Evolutionary conservation across 78 protist genomes (phyloP).

Genomic region (Guillardia theta): DNA sequence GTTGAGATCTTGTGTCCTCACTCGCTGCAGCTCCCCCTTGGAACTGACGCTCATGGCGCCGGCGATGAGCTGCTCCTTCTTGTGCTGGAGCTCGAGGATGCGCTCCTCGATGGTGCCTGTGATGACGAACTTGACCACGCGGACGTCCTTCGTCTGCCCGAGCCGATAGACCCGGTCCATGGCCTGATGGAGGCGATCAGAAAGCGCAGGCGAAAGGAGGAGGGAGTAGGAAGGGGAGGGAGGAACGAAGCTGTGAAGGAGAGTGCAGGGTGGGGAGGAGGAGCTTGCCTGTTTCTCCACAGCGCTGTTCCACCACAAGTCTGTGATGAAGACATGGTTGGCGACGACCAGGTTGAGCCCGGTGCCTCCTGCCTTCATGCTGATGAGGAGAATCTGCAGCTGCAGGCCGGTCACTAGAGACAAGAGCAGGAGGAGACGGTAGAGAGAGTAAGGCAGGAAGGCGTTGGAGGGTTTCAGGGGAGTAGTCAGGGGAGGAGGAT

Average conservation of each 20-base stretch:
- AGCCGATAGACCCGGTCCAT: background rate
- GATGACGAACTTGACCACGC: background rate
- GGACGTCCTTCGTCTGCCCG: constrained; percentile 12
- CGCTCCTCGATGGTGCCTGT: background rate
- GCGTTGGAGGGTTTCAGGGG: too few relatives aligned
- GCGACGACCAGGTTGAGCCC: background rate
- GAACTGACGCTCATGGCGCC: background rate
- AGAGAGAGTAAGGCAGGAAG: too few relatives aligned
- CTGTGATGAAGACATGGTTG: background rate
- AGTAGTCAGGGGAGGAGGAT: too few relatives aligned
- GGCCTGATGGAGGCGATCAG: background rate
- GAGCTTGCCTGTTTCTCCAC: background rate
- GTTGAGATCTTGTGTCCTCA: too few relatives aligned
- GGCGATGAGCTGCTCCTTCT: background rate
- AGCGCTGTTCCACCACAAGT: constrained; percentile 11
- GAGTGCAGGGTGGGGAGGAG: too few relatives aligned
- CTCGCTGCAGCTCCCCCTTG: too few relatives aligned
- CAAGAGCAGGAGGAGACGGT: too few relatives aligned
- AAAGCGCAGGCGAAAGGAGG: background rate
- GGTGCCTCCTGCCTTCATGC: constrained; percentile 10
- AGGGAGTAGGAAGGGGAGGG: too few relatives aligned
- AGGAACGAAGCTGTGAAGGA: too few relatives aligned
- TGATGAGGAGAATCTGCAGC: background rate
- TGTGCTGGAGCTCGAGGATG: background rate
- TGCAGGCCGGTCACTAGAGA: too few relatives aligned